Base-by-base conservation (phyloP, 768 basidiomycete genomes). In the Lactifluus volemus region DNA sequence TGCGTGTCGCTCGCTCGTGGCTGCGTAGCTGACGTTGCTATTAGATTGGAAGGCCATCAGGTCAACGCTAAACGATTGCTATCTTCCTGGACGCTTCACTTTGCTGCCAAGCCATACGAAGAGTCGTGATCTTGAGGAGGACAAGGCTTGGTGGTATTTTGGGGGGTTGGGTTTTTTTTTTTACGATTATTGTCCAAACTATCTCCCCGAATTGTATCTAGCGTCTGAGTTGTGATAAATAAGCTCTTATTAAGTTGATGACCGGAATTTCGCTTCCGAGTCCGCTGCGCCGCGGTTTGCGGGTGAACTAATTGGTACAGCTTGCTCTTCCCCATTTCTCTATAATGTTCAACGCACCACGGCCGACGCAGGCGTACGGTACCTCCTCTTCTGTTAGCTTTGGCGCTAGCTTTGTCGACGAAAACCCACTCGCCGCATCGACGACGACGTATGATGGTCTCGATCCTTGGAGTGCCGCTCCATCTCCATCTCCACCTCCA, bases 81-180 rank as follows among this genome's bases (percentile, higher is more conserved):
- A 58, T 84, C 85, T 30, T 89, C 86, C 59, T 98, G 96, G 96
- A 96, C 93, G 38, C 78, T 98, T 70, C 94, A 98, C 77, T 93
- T 92, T 69, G 89, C 89, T 36, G 88, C 83, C 30, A 91, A 89
- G 75, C 77, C 76, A 70, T 78, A 78, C 21, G 69, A 67, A 32
- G 45, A 67, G 38, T 42, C 48, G 12, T 63, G 58, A 66, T 55
- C 10, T 12, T 19, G 54, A 30, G 9, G 8, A 25, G 9, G 25
- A 39, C 32, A 41, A 25, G 25, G 25, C 25, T 25, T 25, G 2
- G 25, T 25, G 25, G 25, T 25, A 34, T 34, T 34, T 34, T 34
- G 32, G 4, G 32, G 32, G 32, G 32, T 4, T 34, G 32, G 6
- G 6, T 34, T 5, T 9, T 9, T 34, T 45, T 21, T 50, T 21